phyloP scores from a whole-genome alignment of 768 basidiomycete genomes.

The Cytidiella melzeri region DNA sequence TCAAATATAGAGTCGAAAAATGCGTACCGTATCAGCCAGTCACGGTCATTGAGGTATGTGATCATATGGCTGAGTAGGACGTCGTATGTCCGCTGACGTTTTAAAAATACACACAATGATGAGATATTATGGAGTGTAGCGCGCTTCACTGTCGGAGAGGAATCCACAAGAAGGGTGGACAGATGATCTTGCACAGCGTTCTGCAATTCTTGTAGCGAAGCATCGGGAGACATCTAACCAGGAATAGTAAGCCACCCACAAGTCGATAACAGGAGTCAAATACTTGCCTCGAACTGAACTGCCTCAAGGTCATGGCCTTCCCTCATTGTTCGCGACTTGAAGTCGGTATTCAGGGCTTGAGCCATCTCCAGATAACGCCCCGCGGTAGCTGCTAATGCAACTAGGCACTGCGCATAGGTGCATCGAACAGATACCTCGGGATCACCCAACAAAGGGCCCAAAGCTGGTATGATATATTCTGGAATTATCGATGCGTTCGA shows the following conservation, averaged over 20 bases:
- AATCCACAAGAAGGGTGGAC: constrained; percentile 79
- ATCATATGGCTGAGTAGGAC: constrained; percentile 87
- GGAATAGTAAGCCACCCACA: not conserved
- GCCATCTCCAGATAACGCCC: constrained; percentile 90
- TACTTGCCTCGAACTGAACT: constrained; percentile 70
- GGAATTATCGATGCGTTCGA: constrained; percentile 74
- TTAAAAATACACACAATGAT: constrained; percentile 88
- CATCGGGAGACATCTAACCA: constrained; percentile 81
- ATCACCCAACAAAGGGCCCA: constrained; percentile 77
- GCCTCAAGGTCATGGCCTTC: constrained; percentile 72
- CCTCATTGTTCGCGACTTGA: constrained; percentile 43
- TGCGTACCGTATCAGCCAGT: constrained; percentile 85
- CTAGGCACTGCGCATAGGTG: constrained; percentile 80
- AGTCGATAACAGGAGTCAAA: not conserved
- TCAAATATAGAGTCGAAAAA: constrained; percentile 97
- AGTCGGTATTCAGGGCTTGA: constrained; percentile 83
- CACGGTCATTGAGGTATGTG: constrained; percentile 80
- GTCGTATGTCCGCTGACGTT: constrained; percentile 90
- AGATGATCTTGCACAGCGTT: constrained; percentile 82
- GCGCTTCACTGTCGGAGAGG: constrained; percentile 85
- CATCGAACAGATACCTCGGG: constrained; percentile 77
- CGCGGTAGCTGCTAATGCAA: constrained; percentile 79
- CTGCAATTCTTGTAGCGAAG: constrained; percentile 81
- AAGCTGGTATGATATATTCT: constrained; percentile 92
- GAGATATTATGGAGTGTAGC: constrained; percentile 85